phyloP scores from a whole-genome alignment of 1,284 basidiomycete genomes.

The Cystobasidium sp. region DNA sequence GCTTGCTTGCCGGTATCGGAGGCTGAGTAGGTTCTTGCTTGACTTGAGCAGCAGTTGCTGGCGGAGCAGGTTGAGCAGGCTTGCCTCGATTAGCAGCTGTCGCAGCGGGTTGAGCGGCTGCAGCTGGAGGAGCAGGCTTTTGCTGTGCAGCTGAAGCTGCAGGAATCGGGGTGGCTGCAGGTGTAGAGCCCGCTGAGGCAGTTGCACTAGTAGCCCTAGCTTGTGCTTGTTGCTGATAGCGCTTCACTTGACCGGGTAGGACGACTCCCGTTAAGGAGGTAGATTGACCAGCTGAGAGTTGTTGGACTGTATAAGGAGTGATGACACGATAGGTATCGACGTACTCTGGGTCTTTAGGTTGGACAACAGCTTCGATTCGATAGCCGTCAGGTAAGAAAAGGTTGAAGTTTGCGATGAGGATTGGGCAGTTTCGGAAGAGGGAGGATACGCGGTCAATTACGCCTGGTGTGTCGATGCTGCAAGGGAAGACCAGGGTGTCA shows the following conservation, averaged over 20 bases:
- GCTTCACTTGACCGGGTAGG: conserved; percentile 25
- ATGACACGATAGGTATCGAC: conserved; percentile 31
- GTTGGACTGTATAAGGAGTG: conserved; percentile 33
- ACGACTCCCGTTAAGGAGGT: conserved; percentile 22
- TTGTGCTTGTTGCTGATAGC: conserved; percentile 5
- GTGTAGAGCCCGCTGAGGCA: background rate
- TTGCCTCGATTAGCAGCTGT: background rate
- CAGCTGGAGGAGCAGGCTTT: conserved; percentile 1
- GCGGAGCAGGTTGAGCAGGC: background rate
- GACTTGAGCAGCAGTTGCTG: background rate
- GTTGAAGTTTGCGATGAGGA: conserved; percentile 91
- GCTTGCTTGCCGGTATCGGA: background rate
- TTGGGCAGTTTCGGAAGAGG: conserved; percentile 90
- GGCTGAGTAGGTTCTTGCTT: conserved; percentile 8
- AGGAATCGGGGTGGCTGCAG: background rate
- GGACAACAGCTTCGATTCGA: conserved; percentile 35
- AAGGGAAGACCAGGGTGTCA: background rate
- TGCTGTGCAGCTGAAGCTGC: background rate
- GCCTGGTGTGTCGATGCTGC: conserved; percentile 77
- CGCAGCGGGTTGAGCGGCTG: conserved; percentile 6
- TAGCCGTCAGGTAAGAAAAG: conserved; percentile 82
- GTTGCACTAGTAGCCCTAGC: background rate
- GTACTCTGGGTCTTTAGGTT: conserved; percentile 19
- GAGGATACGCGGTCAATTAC: conserved; percentile 73
- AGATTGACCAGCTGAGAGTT: conserved; percentile 24